A percentile compares a stretch with the other conserved stretches of the same genome.
Conservation (phyloP, 306 rosid genomes). For the Astragalus glycyphyllos region DNA sequence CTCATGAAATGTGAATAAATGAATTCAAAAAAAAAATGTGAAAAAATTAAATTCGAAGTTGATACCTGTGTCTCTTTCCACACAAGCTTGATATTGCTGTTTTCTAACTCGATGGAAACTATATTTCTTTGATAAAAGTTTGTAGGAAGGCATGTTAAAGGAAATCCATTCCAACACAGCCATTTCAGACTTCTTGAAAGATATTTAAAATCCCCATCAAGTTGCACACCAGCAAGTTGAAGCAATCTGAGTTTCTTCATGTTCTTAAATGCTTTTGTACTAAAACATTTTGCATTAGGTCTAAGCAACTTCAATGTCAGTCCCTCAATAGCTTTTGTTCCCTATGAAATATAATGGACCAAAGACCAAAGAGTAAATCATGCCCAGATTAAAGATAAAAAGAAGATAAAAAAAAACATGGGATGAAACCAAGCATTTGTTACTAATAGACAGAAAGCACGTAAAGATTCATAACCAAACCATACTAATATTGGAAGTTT, state of each 20-base stretch:
- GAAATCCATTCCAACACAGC: slow-evolving; percentile 41
- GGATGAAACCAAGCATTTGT: background rate
- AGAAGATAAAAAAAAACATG: background rate
- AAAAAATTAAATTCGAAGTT: background rate
- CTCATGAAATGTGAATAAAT: no score
- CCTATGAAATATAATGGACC: slow-evolving; percentile 26
- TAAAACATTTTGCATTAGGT: background rate
- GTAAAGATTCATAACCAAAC: background rate
- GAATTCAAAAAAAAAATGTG: no score
- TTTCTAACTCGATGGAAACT: slow-evolving; percentile 38
- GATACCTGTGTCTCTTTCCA: slow-evolving; percentile 44
- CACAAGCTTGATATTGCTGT: background rate
- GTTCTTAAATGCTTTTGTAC: slow-evolving; percentile 28
- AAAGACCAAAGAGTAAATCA: background rate
- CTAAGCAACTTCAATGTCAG: slow-evolving; percentile 29
- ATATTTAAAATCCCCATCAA: slow-evolving; percentile 44
- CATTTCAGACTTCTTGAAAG: slow-evolving; percentile 36
- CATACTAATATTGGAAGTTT: background rate
- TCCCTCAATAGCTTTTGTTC: slow-evolving; percentile 42
- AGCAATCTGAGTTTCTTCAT: slow-evolving; percentile 48
- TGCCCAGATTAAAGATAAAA: background rate
- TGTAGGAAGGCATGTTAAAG: slow-evolving; percentile 15
- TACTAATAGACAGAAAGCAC: background rate
- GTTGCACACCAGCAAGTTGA: no score
- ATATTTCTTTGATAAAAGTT: slow-evolving; percentile 20